These are phyloP conservation scores for Schwanniomyces occidentalis DNA, from an alignment of 805 yeast species.

Conservation along the genomic window DNA sequence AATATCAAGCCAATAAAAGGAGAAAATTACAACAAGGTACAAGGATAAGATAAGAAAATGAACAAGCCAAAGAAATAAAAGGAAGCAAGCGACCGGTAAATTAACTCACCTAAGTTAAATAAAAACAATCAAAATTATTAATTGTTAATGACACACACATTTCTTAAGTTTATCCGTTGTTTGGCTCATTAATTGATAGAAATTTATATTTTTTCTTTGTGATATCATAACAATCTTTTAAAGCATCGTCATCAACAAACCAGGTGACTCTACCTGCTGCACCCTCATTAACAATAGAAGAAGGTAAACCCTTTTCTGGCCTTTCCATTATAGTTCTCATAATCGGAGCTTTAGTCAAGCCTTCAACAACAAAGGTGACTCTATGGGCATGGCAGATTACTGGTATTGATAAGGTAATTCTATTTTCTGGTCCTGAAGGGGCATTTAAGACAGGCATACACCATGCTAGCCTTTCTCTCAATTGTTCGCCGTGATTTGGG, in stretches of 20 bases:
- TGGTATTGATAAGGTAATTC: slow-evolving; percentile 90
- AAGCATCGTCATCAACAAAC: slow-evolving; percentile 96
- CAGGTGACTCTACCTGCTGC: slow-evolving; percentile 97
- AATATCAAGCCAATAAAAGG: no score
- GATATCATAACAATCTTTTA: slow-evolving; percentile 69
- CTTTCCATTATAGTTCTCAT: slow-evolving; percentile 91
- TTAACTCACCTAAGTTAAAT: no score
- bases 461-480: slow-evolving; percentile 93
- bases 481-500: slow-evolving; percentile 81
- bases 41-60: no score
- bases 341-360: slow-evolving; percentile 91
- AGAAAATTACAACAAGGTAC: no score
- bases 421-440: slow-evolving; percentile 80
- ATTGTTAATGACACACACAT: no score
- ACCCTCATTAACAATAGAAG: slow-evolving; percentile 88
- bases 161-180: no score
- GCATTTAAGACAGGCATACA: slow-evolving; percentile 90
- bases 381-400: slow-evolving; percentile 92
- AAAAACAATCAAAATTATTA: no score
- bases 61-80: no score
- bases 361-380: slow-evolving; percentile 94
- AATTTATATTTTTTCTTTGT: slow-evolving; percentile 73
- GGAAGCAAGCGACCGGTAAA: no score
- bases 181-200: slow-evolving; percentile 31
- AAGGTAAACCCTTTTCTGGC: slow-evolving; percentile 95